Evolutionary conservation across 352 stramenopile genomes (phyloP).

Genomic region (Elongisporangium undulatum): DNA sequence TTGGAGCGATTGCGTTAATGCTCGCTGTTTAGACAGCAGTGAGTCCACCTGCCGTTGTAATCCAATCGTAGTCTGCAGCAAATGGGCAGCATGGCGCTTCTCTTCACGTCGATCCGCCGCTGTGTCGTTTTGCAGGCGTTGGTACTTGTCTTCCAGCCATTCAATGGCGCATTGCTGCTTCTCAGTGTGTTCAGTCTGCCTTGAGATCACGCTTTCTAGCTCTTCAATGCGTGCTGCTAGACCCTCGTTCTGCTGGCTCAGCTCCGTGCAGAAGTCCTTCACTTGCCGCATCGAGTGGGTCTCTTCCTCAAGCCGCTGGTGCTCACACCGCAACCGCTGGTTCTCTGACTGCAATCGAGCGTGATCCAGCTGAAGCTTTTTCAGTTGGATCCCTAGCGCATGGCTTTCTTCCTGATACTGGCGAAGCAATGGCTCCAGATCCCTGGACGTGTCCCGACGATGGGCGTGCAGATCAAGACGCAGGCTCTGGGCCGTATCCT

Average conservation of each 20-base stretch:
- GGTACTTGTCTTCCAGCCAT: constrained; percentile 10
- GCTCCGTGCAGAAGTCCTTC: constrained; percentile 5
- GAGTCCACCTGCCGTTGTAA: constrained; percentile 19
- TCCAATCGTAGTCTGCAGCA: constrained; percentile 23
- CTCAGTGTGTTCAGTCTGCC: constrained; percentile 14
- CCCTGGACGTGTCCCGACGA: background rate
- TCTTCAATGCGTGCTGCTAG: constrained; percentile 5
- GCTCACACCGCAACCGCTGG: constrained; percentile 1
- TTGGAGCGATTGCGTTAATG: background rate
- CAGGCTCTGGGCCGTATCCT: background rate
- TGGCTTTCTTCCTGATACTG: constrained; percentile 2
- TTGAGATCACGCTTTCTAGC: constrained; percentile 10
- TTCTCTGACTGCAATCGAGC: constrained; percentile 5
- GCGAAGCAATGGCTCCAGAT: constrained; percentile 4
- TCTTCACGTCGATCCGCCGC: constrained; percentile 15
- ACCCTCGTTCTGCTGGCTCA: constrained; percentile 5
- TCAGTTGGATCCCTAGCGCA: background rate
- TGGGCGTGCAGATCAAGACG: constrained; percentile 7
- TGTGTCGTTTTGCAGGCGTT: background rate
- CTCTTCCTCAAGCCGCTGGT: constrained; percentile 11
- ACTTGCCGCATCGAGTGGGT: constrained; percentile 3
- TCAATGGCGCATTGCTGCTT: constrained; percentile 25
- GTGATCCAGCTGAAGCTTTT: background rate
- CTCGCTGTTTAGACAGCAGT: constrained; percentile 4
- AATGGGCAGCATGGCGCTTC: constrained; percentile 18